phyloP scores from a whole-genome alignment of 208 protist species.

The Acanthamoeba castellanii region DNA sequence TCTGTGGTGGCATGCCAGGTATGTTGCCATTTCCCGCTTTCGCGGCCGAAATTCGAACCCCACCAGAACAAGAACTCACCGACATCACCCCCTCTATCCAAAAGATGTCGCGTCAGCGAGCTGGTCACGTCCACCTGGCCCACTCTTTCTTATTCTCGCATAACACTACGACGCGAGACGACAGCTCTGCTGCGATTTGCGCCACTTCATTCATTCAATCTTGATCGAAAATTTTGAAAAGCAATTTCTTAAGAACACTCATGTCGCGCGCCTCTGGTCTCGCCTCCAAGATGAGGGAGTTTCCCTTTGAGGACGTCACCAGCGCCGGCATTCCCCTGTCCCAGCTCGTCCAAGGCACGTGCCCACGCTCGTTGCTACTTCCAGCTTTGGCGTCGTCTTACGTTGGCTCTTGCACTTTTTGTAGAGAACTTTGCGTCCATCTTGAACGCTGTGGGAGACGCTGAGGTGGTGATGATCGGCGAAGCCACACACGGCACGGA shows the following conservation, averaged over 20 bases:
- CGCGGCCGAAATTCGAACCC: not conserved
- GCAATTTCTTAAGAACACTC: not conserved
- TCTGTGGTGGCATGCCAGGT: too few relatives aligned
- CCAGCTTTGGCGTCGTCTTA: not conserved
- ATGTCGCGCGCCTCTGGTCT: not conserved
- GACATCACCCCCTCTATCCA: not conserved
- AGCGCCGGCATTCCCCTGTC: constrained; percentile 8
- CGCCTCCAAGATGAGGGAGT: not conserved
- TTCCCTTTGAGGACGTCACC: not conserved
- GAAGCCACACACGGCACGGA: constrained; percentile 78
- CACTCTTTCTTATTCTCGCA: not conserved
- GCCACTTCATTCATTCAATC: not conserved
- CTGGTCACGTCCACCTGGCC: not conserved
- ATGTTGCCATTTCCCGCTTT: not conserved
- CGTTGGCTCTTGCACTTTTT: not conserved
- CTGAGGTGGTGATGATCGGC: constrained; percentile 76
- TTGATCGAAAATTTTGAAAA: not conserved
- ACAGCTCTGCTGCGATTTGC: not conserved
- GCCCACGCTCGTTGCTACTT: not conserved
- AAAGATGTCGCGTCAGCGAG: not conserved
- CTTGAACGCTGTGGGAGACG: constrained; percentile 60
- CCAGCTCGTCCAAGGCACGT: not conserved
- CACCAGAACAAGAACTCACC: not conserved
- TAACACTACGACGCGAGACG: not conserved
- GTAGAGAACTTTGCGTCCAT: constrained; percentile 60